Evolutionary conservation across 306 rosid species (phyloP).

Genomic region (Herpetospermum pedunculosum): DNA sequence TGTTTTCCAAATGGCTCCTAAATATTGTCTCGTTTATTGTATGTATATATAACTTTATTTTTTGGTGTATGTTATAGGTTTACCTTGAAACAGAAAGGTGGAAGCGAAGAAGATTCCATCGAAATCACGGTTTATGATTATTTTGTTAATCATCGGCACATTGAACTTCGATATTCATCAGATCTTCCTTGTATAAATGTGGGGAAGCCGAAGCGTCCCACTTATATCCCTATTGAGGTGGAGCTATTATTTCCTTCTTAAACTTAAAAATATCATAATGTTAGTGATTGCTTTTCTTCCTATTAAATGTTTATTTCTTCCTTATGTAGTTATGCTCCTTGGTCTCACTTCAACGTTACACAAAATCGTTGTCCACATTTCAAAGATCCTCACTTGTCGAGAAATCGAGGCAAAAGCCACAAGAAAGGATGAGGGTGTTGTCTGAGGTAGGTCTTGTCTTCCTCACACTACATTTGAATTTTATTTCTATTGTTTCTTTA

Average conservation of each 20-base stretch:
- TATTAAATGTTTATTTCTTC: background rate
- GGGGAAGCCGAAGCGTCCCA: constrained; percentile 88
- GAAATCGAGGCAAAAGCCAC: constrained; percentile 90
- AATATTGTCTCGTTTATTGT: background rate
- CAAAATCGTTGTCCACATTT: constrained; percentile 64
- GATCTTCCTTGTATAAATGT: constrained; percentile 83
- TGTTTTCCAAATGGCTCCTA: background rate
- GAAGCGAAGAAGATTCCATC: constrained; percentile 6
- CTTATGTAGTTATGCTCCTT: constrained; percentile 50
- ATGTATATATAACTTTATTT: background rate
- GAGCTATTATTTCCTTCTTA: background rate
- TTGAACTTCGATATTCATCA: constrained; percentile 48
- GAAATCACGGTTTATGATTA: constrained; percentile 84
- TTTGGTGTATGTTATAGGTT: constrained; percentile 29
- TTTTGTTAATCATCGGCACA: constrained; percentile 51
- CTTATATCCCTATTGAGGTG: constrained; percentile 82
- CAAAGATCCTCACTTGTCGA: constrained; percentile 83
- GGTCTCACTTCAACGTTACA: constrained; percentile 82
- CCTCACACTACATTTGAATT: background rate
- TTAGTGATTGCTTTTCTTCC: background rate
- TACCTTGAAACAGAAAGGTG: constrained; percentile 40
- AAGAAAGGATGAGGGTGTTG: constrained; percentile 67
- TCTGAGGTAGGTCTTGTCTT: constrained; percentile 35
- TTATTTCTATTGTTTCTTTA: background rate
- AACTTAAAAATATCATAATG: background rate